Base-by-base conservation (phyloP, 2,329 filamentous ascomycete genomes). In the Aureobasidium vineae region DNA sequence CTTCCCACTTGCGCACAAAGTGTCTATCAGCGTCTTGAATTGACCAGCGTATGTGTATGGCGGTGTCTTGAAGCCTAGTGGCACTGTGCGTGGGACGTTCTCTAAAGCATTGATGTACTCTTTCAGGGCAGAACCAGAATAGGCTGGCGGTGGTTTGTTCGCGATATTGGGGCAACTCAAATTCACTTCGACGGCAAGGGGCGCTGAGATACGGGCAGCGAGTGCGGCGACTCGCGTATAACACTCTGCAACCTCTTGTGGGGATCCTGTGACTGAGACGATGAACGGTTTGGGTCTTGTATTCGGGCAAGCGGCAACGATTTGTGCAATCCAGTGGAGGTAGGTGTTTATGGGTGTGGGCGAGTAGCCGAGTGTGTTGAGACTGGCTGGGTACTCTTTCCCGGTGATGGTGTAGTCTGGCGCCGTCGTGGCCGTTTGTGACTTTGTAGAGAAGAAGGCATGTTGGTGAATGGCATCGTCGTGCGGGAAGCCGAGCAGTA, bases 111-210 rank as follows among this genome's bases (percentile, higher is more conserved):
- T 69, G 1, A 93, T 77, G 68, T 91, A 92, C 5, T 76, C 75
- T 0, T 74, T 69, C 2, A 93, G 74, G 0, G 82, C 78, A 0
- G 70, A 69, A 0, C 79, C 75, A 8, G 84, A 82, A 74, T 92
- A 93, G 0, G 90, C 90, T 6, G 90, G 89, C 0, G 90, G 90
- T 0, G 90, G 87, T 54, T 84, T 83, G 21, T 79, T 79, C 0
- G 84, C 81, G 59, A 93, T 92, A 72, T 94, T 93, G 0, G 90
- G 90, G 71, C 90, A 93, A 38, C 86, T 89, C 36, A 93, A 84
- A 73, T 94, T 94, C 72, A 93, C 81, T 76, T 94, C 90, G 80
- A 92, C 85, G 21, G 86, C 87, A 0, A 91, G 78, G 1, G 81
- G 80, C 70, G 86, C 79, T 28, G 31, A 56, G 3, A 73, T 79